Base-by-base conservation (phyloP, 768 basidiomycete genomes). In the Sporobolomyces phaffii region DNA sequence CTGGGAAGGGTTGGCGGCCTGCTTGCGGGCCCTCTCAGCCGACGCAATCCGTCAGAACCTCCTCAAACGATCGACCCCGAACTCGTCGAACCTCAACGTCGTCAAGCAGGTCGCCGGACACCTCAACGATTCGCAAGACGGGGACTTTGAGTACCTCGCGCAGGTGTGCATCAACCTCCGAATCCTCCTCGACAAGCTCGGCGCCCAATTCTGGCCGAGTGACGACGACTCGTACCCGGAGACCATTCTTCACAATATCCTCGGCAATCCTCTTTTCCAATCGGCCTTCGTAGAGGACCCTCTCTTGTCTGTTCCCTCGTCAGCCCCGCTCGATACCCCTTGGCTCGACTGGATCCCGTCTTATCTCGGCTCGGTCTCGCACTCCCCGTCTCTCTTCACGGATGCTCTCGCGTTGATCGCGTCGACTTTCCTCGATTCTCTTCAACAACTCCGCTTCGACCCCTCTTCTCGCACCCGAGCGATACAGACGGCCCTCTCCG, bases 201-300 rank as follows among this genome's bases (percentile, higher is more conserved):
- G 81, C 0, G 71, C 77, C 4, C 74, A 80, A 15, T 76, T 91
- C 18, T 97, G 94, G 93, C 76, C 80, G 24, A 83, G 82, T 33
- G 86, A 89, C 70, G 82, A 83, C 1, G 80, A 84, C 7, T 86
- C 89, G 73, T 89, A 86, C 73, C 87, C 91, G 4, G 83, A 86
- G 70, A 82, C 87, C 40, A 82, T 91, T 10, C 87, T 94, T 73
- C 90, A 89, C 73, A 83, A 86, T 18, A 83, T 97, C 74, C 88
- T 88, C 75, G 86, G 90, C 74, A 97, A 94, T 75, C 69, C 74
- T 0, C 72, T 76, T 15, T 78, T 79, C 29, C 71, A 74, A 34
- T 13, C 38, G 0, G 60, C 77, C 8, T 66, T 80, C 26, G 64
- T 69, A 29, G 33, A 44, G 0, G 69, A 73, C 51, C 66, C 60